Evolutionary conservation across 1,284 basidiomycete genomes (phyloP).

Genomic region (Trichosporon ovoides): DNA sequence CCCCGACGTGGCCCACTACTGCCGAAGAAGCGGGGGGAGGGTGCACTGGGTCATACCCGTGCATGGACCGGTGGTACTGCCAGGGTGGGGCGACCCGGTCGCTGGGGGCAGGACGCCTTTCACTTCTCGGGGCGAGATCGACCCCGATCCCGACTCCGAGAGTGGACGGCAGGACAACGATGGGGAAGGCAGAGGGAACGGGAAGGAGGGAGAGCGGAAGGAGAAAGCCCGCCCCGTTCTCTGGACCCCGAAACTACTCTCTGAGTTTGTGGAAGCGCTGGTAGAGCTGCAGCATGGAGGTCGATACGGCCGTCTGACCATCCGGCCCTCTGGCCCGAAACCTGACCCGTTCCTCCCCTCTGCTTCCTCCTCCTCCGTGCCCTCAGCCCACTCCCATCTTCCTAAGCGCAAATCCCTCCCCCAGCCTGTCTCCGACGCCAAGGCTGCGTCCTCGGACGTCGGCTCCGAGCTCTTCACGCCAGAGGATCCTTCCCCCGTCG

Average conservation of each 20-base stretch:
- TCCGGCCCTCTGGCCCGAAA: constrained; percentile 29
- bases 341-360: constrained; percentile 38
- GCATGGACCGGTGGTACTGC: constrained; percentile 34
- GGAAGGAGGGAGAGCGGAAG: neutral
- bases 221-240: neutral
- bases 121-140: constrained; percentile 9
- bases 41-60: constrained; percentile 42
- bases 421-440: no score
- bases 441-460: no score
- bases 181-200: neutral
- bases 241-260: constrained; percentile 27
- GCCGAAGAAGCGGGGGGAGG: constrained; percentile 15
- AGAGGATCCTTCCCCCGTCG: neutral
- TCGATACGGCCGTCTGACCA: constrained; percentile 17
- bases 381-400: neutral
- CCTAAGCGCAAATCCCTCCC: neutral
- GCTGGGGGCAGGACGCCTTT: constrained; percentile 4
- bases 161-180: neutral
- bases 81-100: constrained; percentile 17
- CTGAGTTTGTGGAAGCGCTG: constrained; percentile 20
- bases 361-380: constrained; percentile 4
- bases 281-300: constrained; percentile 15
- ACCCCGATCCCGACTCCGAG: neutral
- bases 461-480: neutral
- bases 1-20: constrained; percentile 25